Conservation (phyloP, 805 yeast species). For the Candida qinlingensis region DNA sequence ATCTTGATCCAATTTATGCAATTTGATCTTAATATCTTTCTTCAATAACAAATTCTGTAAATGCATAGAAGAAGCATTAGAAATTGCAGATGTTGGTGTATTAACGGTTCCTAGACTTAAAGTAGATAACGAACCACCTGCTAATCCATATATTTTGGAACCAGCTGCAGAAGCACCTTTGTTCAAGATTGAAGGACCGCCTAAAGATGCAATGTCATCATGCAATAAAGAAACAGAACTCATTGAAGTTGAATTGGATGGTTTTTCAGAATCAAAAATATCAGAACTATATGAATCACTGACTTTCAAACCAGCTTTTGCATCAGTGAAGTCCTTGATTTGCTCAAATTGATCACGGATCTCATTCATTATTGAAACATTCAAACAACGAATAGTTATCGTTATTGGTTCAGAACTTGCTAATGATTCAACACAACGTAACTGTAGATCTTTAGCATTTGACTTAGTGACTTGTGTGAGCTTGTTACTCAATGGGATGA, state of each 20-base stretch:
- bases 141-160: not conserved
- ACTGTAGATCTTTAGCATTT: constrained; percentile 14
- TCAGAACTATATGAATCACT: constrained; percentile 9
- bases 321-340: constrained; percentile 2
- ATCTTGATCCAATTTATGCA: constrained; percentile 20
- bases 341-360: constrained; percentile 14
- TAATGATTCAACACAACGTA: constrained; percentile 11
- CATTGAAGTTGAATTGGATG: constrained; percentile 24
- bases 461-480: constrained; percentile 8
- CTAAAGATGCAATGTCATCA: constrained; percentile 3
- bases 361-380: constrained; percentile 9
- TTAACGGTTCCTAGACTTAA: constrained; percentile 7
- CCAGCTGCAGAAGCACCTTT: not conserved
- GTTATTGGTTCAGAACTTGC: constrained; percentile 13
- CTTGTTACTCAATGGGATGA: constrained; percentile 15
- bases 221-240: constrained; percentile 13
- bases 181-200: constrained; percentile 6
- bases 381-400: constrained; percentile 19
- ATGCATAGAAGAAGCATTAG: constrained; percentile 5
- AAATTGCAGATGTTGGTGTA: constrained; percentile 1
- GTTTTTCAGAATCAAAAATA: constrained; percentile 14
- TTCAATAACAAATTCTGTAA: constrained; percentile 16
- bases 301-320: not conserved
- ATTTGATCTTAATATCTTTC: constrained; percentile 17
- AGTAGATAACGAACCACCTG: constrained; percentile 10